Percentiles rank a stretch among this genome's conserved stretches.
Conservation (phyloP, 495 filamentous ascomycete genomes). For the Hypoxylon subgilvum region DNA sequence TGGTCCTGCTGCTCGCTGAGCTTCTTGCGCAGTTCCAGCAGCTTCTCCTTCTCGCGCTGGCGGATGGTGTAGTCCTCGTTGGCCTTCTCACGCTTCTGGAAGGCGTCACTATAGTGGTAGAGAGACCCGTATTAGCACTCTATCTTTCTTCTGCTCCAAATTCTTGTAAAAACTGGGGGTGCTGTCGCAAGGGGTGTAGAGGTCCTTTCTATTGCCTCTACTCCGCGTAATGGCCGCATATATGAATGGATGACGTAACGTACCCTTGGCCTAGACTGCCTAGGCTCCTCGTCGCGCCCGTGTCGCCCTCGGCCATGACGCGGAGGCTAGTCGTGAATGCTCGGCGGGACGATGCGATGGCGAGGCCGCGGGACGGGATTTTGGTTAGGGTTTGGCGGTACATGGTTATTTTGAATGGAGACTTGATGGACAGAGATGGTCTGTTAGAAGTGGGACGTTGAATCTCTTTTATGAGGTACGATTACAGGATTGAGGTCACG, state of each 20-base stretch:
- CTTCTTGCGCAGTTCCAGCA: conserved; percentile 74
- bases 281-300: conserved; percentile 63
- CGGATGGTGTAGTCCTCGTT: conserved; percentile 82
- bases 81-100: conserved; percentile 88
- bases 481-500: conserved; percentile 15
- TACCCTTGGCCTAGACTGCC: conserved; percentile 48
- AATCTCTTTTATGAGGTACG: neutral
- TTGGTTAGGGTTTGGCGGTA: conserved; percentile 68
- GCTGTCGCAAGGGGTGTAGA: no score
- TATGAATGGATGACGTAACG: conserved; percentile 44
- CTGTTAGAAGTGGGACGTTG: neutral
- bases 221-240: no score
- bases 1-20: conserved; percentile 78
- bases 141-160: neutral
- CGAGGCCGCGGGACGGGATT: conserved; percentile 55
- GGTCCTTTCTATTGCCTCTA: no score
- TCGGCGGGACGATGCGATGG: conserved; percentile 54
- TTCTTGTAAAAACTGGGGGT: no score
- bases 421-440: neutral
- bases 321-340: conserved; percentile 67
- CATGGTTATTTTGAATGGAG: conserved; percentile 55
- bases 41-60: conserved; percentile 86
- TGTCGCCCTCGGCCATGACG: conserved; percentile 71
- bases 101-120: conserved; percentile 70
- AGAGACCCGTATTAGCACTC: conserved; percentile 9